Evolutionary conservation across 495 filamentous ascomycete genomes (phyloP), one percentile per base, ranked within the genome.

Genomic region (Xylaria acuta): DNA sequence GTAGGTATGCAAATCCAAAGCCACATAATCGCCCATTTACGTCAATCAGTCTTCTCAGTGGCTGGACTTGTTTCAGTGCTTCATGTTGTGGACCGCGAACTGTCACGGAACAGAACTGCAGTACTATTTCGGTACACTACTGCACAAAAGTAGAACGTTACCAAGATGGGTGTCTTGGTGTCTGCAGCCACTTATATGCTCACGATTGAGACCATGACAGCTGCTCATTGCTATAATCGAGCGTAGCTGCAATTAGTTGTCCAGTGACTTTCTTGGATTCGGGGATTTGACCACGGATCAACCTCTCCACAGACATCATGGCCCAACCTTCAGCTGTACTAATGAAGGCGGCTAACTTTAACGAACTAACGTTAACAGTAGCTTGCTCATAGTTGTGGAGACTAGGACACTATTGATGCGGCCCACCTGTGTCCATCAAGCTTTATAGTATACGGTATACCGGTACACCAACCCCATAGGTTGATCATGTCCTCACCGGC

Each of bases 341-440:
- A 9, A 32, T n/a, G 22, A 30, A 49, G 41, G 5, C 43, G 11
- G 41, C 63, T 65, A 30, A 47, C 63, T 47, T 47, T 6, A 45
- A 49, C 1, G 1, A 36, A 45, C 20, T 22, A 47, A 45, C 11
- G n/a, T 64, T 22, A 45, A 20, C 1, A 20, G 36, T 9, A 27
- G 62, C 60, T 64, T 27, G 22, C n/a, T 45, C 22, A 45, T 27
- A 64, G 38, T 47, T 40, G 63, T 38, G 63, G 41, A 49, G 63
- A 47, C 0, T 6, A 32, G 2, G 40, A 49, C 63, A 65, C 63
- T 47, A 65, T 65, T 47, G 63, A 65, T 65, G 63, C 40, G 38
- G 60, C 60, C 22, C n/a, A 3, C 34, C 36, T 41, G 11, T 25
- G 56, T 43, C 38, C 38, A 64, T 64, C 12, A 11, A 27, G 14